Conservation (phyloP, 495 filamentous ascomycete species). For the Peziza echinospora region DNA sequence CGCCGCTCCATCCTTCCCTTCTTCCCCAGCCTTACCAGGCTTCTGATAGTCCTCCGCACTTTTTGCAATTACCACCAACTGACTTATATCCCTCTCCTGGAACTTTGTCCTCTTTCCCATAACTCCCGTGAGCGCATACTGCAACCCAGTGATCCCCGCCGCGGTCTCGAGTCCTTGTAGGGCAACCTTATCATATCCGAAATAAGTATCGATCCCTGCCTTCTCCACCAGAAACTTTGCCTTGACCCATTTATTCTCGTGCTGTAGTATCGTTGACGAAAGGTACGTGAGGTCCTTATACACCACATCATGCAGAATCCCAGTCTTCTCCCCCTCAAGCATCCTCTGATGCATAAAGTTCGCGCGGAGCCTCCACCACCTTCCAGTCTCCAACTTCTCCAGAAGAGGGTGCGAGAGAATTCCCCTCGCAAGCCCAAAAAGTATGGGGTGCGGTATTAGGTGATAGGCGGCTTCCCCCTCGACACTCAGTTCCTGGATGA, state of each 20-base stretch:
- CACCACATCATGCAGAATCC: conserved; percentile 31
- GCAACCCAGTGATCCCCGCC: conserved; percentile 39
- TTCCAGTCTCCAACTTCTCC: conserved; percentile 9
- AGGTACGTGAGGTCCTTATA: conserved; percentile 27
- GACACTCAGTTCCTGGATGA: conserved; percentile 38
- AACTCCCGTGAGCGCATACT: conserved; percentile 66
- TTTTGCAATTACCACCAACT: conserved; percentile 76
- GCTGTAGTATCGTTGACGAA: conserved; percentile 25
- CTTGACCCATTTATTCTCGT: conserved; percentile 21
- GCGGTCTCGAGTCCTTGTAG: conserved; percentile 46
- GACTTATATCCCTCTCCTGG: conserved; percentile 71
- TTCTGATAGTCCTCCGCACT: conserved; percentile 27
- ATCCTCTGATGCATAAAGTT: conserved; percentile 78
- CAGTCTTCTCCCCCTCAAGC: conserved; percentile 47
- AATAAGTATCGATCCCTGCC: conserved; percentile 62
- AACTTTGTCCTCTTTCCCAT: conserved; percentile 84
- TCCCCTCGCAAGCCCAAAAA: conserved; percentile 54
- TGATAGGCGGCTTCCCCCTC: conserved; percentile 78
- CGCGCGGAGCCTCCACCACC: conserved; percentile 40
- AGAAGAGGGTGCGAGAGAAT: conserved; percentile 33
- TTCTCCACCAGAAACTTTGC: conserved; percentile 57
- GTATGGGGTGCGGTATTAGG: conserved; percentile 58
- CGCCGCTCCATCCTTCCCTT: background rate
- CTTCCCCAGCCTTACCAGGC: background rate
- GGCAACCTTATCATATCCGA: conserved; percentile 61